Evolutionary conservation across 1,284 basidiomycete genomes (phyloP).

Genomic region (Irpex sp.): DNA sequence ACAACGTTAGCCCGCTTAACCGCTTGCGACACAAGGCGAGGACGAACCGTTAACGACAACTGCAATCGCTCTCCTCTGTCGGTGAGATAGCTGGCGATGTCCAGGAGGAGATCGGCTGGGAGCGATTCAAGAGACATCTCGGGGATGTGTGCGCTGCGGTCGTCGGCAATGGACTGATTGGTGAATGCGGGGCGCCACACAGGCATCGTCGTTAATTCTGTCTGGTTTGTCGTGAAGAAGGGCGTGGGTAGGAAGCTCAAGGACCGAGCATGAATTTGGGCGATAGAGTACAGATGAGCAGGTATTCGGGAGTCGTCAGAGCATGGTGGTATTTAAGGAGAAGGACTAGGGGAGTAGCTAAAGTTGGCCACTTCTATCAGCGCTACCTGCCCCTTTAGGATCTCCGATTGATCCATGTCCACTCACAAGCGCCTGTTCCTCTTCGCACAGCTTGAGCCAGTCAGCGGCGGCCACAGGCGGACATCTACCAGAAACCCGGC

Average conservation of each 20-base stretch:
- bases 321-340: neutral
- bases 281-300: neutral
- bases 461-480: no score
- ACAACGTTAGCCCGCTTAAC: neutral
- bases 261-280: neutral
- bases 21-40: neutral
- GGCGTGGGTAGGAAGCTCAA: neutral
- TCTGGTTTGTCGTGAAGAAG: neutral
- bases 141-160: neutral
- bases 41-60: slow-evolving; percentile 52
- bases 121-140: slow-evolving; percentile 2
- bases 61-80: slow-evolving; percentile 50
- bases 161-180: neutral
- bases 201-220: neutral
- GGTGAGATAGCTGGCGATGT: slow-evolving; percentile 52
- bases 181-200: neutral
- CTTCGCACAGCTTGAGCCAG: neutral
- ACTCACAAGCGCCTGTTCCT: neutral
- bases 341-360: neutral
- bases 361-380: neutral
- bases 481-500: no score
- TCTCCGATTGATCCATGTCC: neutral
- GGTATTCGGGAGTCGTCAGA: neutral
- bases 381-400: neutral
- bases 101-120: slow-evolving; percentile 52